Evolutionary conservation across 495 filamentous ascomycete species (phyloP).

Genomic region (Tuber microsphaerosporum): DNA sequence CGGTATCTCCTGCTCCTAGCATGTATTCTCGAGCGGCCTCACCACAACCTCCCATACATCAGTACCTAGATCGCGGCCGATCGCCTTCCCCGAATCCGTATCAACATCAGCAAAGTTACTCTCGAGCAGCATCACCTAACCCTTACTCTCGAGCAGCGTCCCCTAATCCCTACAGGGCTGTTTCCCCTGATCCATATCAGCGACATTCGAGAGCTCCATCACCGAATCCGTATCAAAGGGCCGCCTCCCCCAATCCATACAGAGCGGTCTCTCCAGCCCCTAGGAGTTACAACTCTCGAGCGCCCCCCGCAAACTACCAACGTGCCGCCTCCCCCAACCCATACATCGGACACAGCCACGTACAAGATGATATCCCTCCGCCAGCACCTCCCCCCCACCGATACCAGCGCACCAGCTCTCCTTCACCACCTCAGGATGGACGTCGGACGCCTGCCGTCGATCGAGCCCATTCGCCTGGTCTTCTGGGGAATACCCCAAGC

Average conservation of each 20-base stretch:
- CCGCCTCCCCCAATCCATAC: slow-evolving; percentile 41
- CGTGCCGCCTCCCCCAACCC: slow-evolving; percentile 32
- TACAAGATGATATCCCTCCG: slow-evolving; percentile 16
- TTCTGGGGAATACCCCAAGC: slow-evolving; percentile 72
- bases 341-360: slow-evolving; percentile 19
- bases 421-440: slow-evolving; percentile 46
- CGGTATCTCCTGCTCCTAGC: slow-evolving; percentile 28
- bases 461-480: slow-evolving; percentile 57
- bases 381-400: slow-evolving; percentile 37
- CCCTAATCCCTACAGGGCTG: slow-evolving; percentile 31
- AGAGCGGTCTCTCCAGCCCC: slow-evolving; percentile 36
- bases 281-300: slow-evolving; percentile 44
- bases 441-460: slow-evolving; percentile 37
- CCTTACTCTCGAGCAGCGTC: slow-evolving; percentile 43
- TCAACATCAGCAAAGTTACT: slow-evolving; percentile 10
- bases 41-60: slow-evolving; percentile 32
- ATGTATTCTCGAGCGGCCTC: slow-evolving; percentile 33
- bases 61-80: slow-evolving; percentile 41
- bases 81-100: slow-evolving; percentile 44
- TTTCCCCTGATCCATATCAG: slow-evolving; percentile 43
- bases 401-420: slow-evolving; percentile 42
- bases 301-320: slow-evolving; percentile 46
- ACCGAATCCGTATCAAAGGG: slow-evolving; percentile 44
- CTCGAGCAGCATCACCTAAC: slow-evolving; percentile 42
- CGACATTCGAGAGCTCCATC: slow-evolving; percentile 43